Conservation (phyloP, 495 filamentous ascomycete species). For the Xylaria bambusicola region DNA sequence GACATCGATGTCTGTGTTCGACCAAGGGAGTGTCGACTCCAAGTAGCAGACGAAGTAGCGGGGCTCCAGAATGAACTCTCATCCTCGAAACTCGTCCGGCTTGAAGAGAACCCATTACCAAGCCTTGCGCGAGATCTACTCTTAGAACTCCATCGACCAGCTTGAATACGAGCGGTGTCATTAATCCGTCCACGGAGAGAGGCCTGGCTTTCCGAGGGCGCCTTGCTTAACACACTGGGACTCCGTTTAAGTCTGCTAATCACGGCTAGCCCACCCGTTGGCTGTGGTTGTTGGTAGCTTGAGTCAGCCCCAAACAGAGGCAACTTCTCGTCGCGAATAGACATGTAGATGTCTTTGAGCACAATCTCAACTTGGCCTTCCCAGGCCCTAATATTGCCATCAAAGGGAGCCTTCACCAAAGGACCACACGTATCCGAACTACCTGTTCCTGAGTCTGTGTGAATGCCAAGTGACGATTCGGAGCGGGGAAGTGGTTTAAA, state of each 20-base stretch:
- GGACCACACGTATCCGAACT: slow-evolving; percentile 53
- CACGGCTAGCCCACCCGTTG: slow-evolving; percentile 52
- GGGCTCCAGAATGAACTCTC: slow-evolving; percentile 90
- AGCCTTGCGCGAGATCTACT: slow-evolving; percentile 80
- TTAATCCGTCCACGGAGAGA: slow-evolving; percentile 69
- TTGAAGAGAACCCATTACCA: slow-evolving; percentile 84
- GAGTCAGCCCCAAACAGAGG: slow-evolving; percentile 72
- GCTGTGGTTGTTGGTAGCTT: slow-evolving; percentile 44
- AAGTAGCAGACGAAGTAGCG: slow-evolving; percentile 71
- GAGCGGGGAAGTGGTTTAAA: slow-evolving; percentile 50
- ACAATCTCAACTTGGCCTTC: slow-evolving; percentile 86
- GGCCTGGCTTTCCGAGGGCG: slow-evolving; percentile 71
- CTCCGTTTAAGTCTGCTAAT: slow-evolving; percentile 76
- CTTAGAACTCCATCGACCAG: slow-evolving; percentile 77
- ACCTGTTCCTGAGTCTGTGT: slow-evolving; percentile 27
- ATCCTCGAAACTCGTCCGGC: slow-evolving; percentile 90
- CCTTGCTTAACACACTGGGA: slow-evolving; percentile 89
- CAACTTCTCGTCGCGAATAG: slow-evolving; percentile 80
- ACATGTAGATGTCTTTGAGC: slow-evolving; percentile 87
- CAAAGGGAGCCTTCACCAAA: slow-evolving; percentile 79
- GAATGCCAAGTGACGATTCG: slow-evolving; percentile 43
- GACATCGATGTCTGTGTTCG: slow-evolving; percentile 90
- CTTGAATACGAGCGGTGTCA: slow-evolving; percentile 60
- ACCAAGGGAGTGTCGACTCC: slow-evolving; percentile 92
- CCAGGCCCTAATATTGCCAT: slow-evolving; percentile 78